Percentiles rank a stretch among this genome's conserved stretches.
Evolutionary conservation across 805 yeast species (phyloP).

Genomic region (Saccharomycopsis olivae): DNA sequence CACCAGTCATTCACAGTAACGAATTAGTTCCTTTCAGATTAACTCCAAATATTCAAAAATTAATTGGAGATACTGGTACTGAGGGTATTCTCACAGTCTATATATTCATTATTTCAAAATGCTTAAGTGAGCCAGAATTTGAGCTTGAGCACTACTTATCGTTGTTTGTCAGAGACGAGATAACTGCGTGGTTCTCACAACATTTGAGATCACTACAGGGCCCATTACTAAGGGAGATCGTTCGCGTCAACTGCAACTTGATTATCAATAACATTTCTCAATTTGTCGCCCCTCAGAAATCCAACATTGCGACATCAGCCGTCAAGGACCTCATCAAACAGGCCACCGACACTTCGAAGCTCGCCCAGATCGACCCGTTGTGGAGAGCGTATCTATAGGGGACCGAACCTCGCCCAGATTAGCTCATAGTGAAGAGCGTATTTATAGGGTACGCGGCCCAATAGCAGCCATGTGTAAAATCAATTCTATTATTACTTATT

Average conservation of each 20-base stretch:
- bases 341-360: constrained; percentile 89
- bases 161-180: constrained; percentile 89
- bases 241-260: constrained; percentile 50
- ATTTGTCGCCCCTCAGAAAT: constrained; percentile 21
- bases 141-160: constrained; percentile 85
- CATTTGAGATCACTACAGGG: constrained; percentile 37
- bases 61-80: constrained; percentile 84
- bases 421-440: constrained; percentile 67
- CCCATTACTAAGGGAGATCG: constrained; percentile 76
- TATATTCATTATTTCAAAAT: constrained; percentile 74
- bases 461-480: too few species aligned
- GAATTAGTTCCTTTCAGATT: constrained; percentile 94
- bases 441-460: constrained; percentile 51
- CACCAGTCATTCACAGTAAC: constrained; percentile 80
- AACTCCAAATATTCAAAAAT: constrained; percentile 88
- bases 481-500: too few species aligned
- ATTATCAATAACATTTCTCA: background rate
- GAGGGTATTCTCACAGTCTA: constrained; percentile 88
- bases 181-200: constrained; percentile 85
- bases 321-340: constrained; percentile 84
- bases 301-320: constrained; percentile 71
- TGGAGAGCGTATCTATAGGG: constrained; percentile 45
- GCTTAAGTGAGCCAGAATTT: constrained; percentile 82
- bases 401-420: constrained; percentile 82
- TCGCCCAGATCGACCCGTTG: constrained; percentile 82